Percentiles rank a stretch among this genome's conserved stretches.
phyloP scores from a whole-genome alignment of 1,139 yeast species.

The Debaryomyces udenii region DNA sequence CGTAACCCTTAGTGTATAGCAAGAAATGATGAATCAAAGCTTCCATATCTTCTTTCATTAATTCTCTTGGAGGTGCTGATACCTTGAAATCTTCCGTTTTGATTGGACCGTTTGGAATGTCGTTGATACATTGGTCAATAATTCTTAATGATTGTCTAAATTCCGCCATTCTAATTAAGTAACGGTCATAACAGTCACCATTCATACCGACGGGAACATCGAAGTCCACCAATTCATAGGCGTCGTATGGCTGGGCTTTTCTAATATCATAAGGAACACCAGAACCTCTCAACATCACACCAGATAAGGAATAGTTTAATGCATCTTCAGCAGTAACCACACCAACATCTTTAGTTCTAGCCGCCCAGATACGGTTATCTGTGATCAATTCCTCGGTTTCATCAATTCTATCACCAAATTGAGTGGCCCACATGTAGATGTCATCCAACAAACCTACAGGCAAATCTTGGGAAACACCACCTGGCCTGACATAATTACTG shows the following conservation, averaged over 20 bases:
- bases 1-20: conserved; percentile 84
- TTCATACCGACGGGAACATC: conserved; percentile 84
- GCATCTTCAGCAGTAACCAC: conserved; percentile 86
- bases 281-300: conserved; percentile 90
- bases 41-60: conserved; percentile 94
- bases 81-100: conserved; percentile 90
- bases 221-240: conserved; percentile 83
- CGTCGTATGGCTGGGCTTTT: conserved; percentile 88
- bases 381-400: conserved; percentile 89
- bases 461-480: conserved; percentile 88
- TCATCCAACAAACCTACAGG: conserved; percentile 88
- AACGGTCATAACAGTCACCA: conserved; percentile 93
- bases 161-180: conserved; percentile 86
- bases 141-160: conserved; percentile 89
- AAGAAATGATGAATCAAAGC: conserved; percentile 88
- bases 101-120: conserved; percentile 92
- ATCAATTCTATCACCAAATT: conserved; percentile 90
- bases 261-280: conserved; percentile 88
- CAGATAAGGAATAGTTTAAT: conserved; percentile 75
- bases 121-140: conserved; percentile 86
- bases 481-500: conserved; percentile 87
- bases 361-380: conserved; percentile 92
- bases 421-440: conserved; percentile 95
- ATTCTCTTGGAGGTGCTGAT: conserved; percentile 76
- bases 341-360: conserved; percentile 83